Evolutionary conservation across 495 filamentous ascomycete genomes (phyloP).

Genomic region (Neurospora hispaniola): DNA sequence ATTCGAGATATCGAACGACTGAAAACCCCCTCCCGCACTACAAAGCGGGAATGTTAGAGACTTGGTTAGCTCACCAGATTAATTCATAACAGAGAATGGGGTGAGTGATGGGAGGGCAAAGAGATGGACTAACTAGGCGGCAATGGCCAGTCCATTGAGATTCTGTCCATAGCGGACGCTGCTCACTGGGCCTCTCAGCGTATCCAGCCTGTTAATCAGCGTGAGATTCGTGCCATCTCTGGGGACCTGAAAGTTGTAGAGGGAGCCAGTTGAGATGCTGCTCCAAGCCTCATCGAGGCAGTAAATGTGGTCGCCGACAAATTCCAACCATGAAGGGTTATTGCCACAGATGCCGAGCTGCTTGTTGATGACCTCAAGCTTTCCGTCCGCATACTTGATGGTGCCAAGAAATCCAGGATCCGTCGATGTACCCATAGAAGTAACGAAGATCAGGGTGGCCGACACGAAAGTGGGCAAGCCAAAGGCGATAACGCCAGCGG

Average conservation of each 20-base stretch:
- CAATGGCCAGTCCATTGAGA: slow-evolving; percentile 32
- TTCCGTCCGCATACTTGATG: not conserved
- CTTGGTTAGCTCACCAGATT: not conserved
- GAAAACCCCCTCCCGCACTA: slow-evolving; percentile 16
- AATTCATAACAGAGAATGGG: not conserved
- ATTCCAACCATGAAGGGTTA: slow-evolving; percentile 50
- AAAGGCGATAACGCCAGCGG: slow-evolving; percentile 14
- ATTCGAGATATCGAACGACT: slow-evolving; percentile 15
- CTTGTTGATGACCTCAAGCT: slow-evolving; percentile 1
- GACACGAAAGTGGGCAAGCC: slow-evolving; percentile 22
- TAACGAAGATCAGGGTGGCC: slow-evolving; percentile 43
- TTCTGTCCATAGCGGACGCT: slow-evolving; percentile 32
- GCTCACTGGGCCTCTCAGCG: slow-evolving; percentile 35
- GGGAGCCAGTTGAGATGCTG: not conserved
- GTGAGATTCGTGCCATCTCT: slow-evolving; percentile 23
- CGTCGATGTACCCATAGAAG: slow-evolving; percentile 47
- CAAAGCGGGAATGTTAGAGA: not conserved
- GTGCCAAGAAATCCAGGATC: slow-evolving; percentile 24
- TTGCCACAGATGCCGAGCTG: slow-evolving; percentile 27
- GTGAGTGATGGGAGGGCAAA: not conserved
- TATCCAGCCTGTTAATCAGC: slow-evolving; percentile 21
- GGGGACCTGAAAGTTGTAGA: slow-evolving; percentile 30
- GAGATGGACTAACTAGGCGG: slow-evolving; percentile 35
- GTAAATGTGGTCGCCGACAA: slow-evolving; percentile 41
- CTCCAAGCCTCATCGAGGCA: slow-evolving; percentile 47